These are phyloP conservation scores for Kodamaea hsintzibuensis DNA, from an alignment of 805 yeast genomes.

Conservation along the genomic window DNA sequence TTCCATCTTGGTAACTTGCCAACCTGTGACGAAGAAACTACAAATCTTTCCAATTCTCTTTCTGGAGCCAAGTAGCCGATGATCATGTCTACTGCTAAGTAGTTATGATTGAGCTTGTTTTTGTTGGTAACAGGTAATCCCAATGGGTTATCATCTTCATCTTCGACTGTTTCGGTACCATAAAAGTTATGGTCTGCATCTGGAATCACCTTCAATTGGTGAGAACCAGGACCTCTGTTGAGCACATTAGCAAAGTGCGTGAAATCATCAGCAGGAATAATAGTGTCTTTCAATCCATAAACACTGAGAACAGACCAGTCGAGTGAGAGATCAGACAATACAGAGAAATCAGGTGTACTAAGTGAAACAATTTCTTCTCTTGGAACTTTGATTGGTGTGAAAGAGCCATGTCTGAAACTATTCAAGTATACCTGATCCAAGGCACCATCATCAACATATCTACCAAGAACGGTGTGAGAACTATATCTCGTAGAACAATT, in stretches of 20 bases:
- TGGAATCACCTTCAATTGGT: conserved; percentile 56
- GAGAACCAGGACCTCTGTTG: conserved; percentile 48
- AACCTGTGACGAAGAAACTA: conserved; percentile 32
- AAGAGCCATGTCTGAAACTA: conserved; percentile 54
- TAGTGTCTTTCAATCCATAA: conserved; percentile 68
- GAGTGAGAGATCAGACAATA: conserved; percentile 41
- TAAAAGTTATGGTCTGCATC: conserved; percentile 82
- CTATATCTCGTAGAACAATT: conserved; percentile 74
- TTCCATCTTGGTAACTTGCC: conserved; percentile 58
- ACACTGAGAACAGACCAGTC: conserved; percentile 60
- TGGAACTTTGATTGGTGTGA: conserved; percentile 44
- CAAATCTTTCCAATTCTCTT: conserved; percentile 56
- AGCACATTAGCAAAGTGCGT: conserved; percentile 58
- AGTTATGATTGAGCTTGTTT: conserved; percentile 57
- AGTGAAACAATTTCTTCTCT: conserved; percentile 52
- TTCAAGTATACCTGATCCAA: conserved; percentile 18
- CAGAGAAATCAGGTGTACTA: conserved; percentile 46
- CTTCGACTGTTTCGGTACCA: conserved; percentile 45
- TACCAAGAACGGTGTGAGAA: conserved; percentile 46
- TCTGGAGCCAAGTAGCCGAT: conserved; percentile 48
- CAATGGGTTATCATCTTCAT: conserved; percentile 30
- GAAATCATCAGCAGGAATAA: conserved; percentile 67
- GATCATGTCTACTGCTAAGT: conserved; percentile 50
- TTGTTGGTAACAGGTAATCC: conserved; percentile 46
- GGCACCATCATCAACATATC: conserved; percentile 27